Evolutionary conservation across 169 alveolate species (phyloP), one percentile per base, ranked within the genome.

Genomic region (Blepharisma undulans): DNA sequence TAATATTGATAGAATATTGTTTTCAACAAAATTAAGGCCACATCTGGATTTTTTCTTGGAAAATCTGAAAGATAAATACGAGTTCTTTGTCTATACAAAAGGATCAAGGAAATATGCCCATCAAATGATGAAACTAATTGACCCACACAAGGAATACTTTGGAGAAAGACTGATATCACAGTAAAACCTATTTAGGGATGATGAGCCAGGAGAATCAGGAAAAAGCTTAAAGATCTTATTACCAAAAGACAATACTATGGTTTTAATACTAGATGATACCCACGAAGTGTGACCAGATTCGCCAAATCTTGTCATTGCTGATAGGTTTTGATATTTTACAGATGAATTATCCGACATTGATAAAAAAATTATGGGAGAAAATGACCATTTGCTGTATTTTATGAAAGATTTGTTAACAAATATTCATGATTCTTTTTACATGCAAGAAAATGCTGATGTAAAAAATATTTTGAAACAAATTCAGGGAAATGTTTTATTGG

Each of bases 21-120:
- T 34, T n/a, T 48, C 78, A 21, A 82, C 89, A 48, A 82, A 30
- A 33, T 33, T 82, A 4, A 72, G 89, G 34, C 89, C 89, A 2
- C 76, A 82, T 30, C 77, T 82, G 7, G 72, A 32, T n/a, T 21
- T 22, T 25, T 82, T 82, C 34, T 74, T 82, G 22, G 34, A 32
- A 21, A 21, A 22, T 30, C 29, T 82, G 32, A 36, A 22, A 4
- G 34, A 82, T 22, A 21, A 32, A 19, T 82, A 82, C n/a, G 78
- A 82, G 76, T 22, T 82, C 61, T 82, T 72, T 59, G 89, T 82
- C 60, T 82, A 82, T 30, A 82, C 89, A 36, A 82, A 32, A 72
- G 89, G 89, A 22, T 21, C 78, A 22, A 72, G 60, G 33, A 82
- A 82, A 22, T 82, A 82, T 30, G 89, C 89, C 33, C 33, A 82